These are phyloP conservation scores for Saccharata proteae DNA, from an alignment of 2,329 filamentous ascomycete species.

Conservation along the genomic window DNA sequence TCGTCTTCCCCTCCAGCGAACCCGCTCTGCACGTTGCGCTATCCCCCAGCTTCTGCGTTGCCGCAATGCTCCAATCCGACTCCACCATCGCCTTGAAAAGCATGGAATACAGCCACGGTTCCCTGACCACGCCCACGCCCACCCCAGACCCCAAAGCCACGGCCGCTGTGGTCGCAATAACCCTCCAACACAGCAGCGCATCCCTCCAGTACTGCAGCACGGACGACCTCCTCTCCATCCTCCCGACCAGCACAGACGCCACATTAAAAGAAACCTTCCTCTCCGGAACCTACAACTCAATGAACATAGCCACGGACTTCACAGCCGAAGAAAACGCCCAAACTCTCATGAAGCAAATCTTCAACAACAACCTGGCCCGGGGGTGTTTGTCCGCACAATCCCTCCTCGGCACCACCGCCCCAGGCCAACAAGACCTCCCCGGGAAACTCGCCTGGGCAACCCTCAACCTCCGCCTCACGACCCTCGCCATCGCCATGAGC, in stretches of 20 bases:
- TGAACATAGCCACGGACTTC: slow-evolving; percentile 57
- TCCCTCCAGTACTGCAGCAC: slow-evolving; percentile 33
- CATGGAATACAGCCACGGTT: slow-evolving; percentile 28
- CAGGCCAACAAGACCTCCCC: slow-evolving; percentile 46
- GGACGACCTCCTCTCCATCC: slow-evolving; percentile 36
- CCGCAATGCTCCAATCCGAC: slow-evolving; percentile 32
- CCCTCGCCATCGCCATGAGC: slow-evolving; percentile 3
- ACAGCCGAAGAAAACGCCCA: slow-evolving; percentile 64
- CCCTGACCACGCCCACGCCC: slow-evolving; percentile 9
- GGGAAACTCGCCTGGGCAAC: slow-evolving; percentile 66
- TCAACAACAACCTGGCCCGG: slow-evolving; percentile 39
- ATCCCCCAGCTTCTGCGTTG: slow-evolving; percentile 36
- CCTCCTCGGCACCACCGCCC: slow-evolving; percentile 58
- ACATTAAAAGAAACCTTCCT: slow-evolving; percentile 40
- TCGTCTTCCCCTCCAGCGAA: slow-evolving; percentile 54
- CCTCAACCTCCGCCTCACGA: slow-evolving; percentile 44
- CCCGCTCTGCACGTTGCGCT: slow-evolving; percentile 40
- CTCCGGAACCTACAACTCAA: slow-evolving; percentile 46
- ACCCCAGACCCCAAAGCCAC: slow-evolving; percentile 5
- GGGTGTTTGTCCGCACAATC: slow-evolving; percentile 69
- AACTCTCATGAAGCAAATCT: slow-evolving; percentile 43
- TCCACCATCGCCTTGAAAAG: slow-evolving; percentile 28
- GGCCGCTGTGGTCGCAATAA: slow-evolving; percentile 29
- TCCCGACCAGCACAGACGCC: too few relatives aligned
- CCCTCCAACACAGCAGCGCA: slow-evolving; percentile 29